A percentile compares a stretch with the other conserved stretches of the same genome.
phyloP scores from a whole-genome alignment of 495 filamentous ascomycete genomes.

The Polyplosphaeria fusca region DNA sequence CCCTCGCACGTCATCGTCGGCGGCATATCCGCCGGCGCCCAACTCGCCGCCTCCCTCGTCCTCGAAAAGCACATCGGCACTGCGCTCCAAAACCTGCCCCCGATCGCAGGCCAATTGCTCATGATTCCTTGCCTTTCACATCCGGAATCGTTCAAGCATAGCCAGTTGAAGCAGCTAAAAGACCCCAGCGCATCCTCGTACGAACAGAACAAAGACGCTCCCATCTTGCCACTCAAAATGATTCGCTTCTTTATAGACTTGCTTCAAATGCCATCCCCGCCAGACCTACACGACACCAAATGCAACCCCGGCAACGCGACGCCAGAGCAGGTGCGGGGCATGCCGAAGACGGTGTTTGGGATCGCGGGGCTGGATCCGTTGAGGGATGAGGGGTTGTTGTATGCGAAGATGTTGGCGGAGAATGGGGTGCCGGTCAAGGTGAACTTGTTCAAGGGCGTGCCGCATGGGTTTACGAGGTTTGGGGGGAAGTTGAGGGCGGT shows the following conservation, averaged over 20 bases:
- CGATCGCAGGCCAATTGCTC: slow-evolving; percentile 13
- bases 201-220: slow-evolving; percentile 16
- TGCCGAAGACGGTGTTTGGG: slow-evolving; percentile 15
- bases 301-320: background rate
- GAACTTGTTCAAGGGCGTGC: slow-evolving; percentile 16
- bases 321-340: slow-evolving; percentile 3
- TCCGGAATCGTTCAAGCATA: background rate
- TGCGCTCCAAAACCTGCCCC: background rate
- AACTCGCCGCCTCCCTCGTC: slow-evolving; percentile 6
- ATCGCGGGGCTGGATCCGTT: slow-evolving; percentile 21
- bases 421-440: slow-evolving; percentile 9
- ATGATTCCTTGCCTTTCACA: slow-evolving; percentile 10
- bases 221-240: background rate
- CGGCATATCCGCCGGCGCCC: slow-evolving; percentile 14
- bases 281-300: slow-evolving; percentile 9
- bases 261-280: background rate
- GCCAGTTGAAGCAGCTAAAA: background rate
- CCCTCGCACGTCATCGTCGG: slow-evolving; percentile 8
- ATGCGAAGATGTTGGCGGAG: slow-evolving; percentile 16
- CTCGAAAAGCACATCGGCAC: slow-evolving; percentile 13
- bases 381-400: slow-evolving; percentile 20
- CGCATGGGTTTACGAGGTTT: slow-evolving; percentile 16
- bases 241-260: slow-evolving; percentile 7
- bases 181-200: background rate
- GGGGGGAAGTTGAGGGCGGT: slow-evolving; percentile 3